Evolutionary conservation across 2,329 filamentous ascomycete genomes (phyloP), one percentile per base, ranked within the genome.

Genomic region (Zasmidium angulare): DNA sequence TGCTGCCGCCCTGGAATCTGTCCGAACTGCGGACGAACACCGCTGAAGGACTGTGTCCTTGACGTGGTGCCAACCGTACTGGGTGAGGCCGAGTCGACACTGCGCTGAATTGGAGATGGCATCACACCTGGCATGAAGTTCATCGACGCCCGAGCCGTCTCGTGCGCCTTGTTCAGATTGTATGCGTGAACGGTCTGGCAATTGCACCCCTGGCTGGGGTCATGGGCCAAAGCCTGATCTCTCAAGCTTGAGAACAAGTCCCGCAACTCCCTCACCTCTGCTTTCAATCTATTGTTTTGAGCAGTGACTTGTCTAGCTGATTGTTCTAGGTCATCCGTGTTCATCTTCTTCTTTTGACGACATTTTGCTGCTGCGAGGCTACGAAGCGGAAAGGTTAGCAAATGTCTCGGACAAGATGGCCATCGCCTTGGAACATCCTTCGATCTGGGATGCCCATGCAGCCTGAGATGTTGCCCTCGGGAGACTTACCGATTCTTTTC

Each of bases 301-400:
- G 66, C 68, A 2, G 71, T 72, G 23, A 75, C 72, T 9, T 76
- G 73, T 46, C 77, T 72, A n/a, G 75, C 74, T 50, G 74, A 74
- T 29, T 72, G 72, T 63, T 85, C 82, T 14, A 85, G 77, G 40
- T 76, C 68, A 56, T 79, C 75, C 36, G 80, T 82, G 66, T 83
- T 82, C 61, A 82, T 81, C 72, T 86, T 86, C 73, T 86, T 85
- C 76, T 89, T 90, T 68, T 88, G 83, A 2, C 89, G 84, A 69
- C 88, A 91, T 70, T 90, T 91, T 71, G 86, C 88, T 1, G 89
- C 89, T 0, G 89, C 89, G 1, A 89, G 77, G 10, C 89, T 82
- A n/a, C n/a, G n/a, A n/a, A n/a, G n/a, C n/a, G n/a, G n/a, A n/a
- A n/a, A n/a, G n/a, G n/a, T n/a, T n/a, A n/a, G n/a, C n/a, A n/a